A percentile compares a stretch with the other conserved stretches of the same genome.
These are phyloP conservation scores for Kockovaella imperatae DNA, from an alignment of 768 basidiomycete genomes.

Conservation along the genomic window DNA sequence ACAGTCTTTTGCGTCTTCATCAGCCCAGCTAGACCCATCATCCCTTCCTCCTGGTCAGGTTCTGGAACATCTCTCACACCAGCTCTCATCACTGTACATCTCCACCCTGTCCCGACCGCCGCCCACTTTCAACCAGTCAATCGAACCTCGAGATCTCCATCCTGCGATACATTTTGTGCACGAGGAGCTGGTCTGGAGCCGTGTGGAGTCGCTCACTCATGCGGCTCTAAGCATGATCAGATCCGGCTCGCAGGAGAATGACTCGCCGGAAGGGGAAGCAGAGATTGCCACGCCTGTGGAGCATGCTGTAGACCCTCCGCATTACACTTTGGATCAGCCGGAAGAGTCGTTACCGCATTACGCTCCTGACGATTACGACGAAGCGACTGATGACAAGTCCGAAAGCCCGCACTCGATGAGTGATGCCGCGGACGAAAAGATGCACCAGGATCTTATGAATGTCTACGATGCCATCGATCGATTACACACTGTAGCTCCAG, in stretches of 20 bases:
- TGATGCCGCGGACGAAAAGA: constrained; percentile 55
- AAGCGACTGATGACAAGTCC: neutral
- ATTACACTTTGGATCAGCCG: neutral
- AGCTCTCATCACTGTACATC: constrained; percentile 1
- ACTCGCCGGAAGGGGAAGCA: neutral
- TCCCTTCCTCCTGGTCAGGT: neutral
- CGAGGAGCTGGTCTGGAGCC: constrained; percentile 18
- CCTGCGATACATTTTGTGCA: constrained; percentile 17
- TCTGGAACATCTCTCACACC: neutral
- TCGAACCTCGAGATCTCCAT: constrained; percentile 5
- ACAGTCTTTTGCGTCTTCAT: constrained; percentile 11
- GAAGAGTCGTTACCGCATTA: neutral
- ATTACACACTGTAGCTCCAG: constrained; percentile 75
- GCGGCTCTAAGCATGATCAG: constrained; percentile 4
- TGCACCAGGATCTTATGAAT: constrained; percentile 69
- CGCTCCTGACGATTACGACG: neutral
- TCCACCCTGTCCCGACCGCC: neutral
- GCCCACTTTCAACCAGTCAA: neutral
- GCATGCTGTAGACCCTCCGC: neutral
- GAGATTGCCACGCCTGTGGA: neutral
- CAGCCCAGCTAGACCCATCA: neutral
- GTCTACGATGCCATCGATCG: constrained; percentile 84
- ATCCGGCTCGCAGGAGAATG: neutral
- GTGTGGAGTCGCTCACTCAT: constrained; percentile 17
- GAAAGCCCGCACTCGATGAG: neutral